Evolutionary conservation across 306 rosid genomes (phyloP).

Genomic region (Elaeagnus macrophylla): DNA sequence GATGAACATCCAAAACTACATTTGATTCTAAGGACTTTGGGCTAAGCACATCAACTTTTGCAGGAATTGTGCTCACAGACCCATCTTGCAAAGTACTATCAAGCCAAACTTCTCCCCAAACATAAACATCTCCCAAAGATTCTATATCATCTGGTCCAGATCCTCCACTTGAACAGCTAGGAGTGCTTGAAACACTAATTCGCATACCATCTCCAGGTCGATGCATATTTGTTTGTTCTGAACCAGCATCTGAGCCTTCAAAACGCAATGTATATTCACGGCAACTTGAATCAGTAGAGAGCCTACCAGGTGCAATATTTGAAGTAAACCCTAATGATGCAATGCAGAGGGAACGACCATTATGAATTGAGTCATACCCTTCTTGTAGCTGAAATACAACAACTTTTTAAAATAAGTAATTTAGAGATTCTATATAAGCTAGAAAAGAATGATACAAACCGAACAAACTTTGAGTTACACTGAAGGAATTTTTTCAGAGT

Average conservation of each 20-base stretch:
- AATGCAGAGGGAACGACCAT: conserved; percentile 33
- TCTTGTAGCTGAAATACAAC: conserved; percentile 40
- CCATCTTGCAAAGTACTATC: conserved; percentile 51
- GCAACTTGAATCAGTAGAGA: conserved; percentile 30
- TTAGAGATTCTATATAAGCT: conserved; percentile 6
- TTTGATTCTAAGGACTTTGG: conserved; percentile 77
- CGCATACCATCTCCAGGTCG: conserved; percentile 69
- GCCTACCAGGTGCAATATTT: conserved; percentile 34
- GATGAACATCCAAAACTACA: conserved; percentile 87
- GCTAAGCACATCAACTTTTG: conserved; percentile 45
- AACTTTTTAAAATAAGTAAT: conserved; percentile 4
- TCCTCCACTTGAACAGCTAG: conserved; percentile 59
- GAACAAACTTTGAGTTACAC: neutral
- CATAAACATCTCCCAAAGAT: conserved; percentile 80
- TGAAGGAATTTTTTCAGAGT: neutral
- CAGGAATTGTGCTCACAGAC: conserved; percentile 33
- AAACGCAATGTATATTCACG: conserved; percentile 34
- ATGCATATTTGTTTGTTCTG: conserved; percentile 61
- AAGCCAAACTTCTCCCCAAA: conserved; percentile 89
- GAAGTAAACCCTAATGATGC: conserved; percentile 47
- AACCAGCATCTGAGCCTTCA: conserved; percentile 55
- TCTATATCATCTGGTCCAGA: conserved; percentile 92
- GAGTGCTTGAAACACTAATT: conserved; percentile 73
- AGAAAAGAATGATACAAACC: conserved; percentile 1
- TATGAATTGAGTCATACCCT: conserved; percentile 24